Conservation (phyloP, 192 early-diverging fungal species). For the Gigaspora rosea region DNA sequence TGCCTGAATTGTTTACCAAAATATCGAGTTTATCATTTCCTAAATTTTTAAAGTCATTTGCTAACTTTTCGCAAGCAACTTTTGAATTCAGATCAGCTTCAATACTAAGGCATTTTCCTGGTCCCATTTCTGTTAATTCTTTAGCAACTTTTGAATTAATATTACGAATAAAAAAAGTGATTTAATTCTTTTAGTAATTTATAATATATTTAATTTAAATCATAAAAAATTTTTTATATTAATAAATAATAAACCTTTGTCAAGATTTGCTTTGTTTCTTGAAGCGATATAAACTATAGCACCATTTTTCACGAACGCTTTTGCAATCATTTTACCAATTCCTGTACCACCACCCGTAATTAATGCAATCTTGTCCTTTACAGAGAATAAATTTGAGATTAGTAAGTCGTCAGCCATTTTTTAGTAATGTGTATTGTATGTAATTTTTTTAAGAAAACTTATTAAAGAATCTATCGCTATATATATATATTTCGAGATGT, state of each 20-base stretch:
- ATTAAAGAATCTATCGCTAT: no score
- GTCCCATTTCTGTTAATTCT: constrained; percentile 63
- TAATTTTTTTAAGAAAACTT: no score
- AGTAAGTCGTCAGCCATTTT: neutral
- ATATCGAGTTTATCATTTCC: constrained; percentile 68
- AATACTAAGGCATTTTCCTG: constrained; percentile 67
- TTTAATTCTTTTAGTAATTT: no score
- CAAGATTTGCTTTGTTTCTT: neutral
- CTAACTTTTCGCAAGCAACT: constrained; percentile 36
- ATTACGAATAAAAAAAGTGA: neutral
- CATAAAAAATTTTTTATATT: neutral
- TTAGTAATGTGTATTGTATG: no score
- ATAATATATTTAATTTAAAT: no score
- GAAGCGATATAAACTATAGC: constrained; percentile 80
- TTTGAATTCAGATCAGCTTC: constrained; percentile 61
- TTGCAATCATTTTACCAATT: constrained; percentile 57
- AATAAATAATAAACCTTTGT: neutral
- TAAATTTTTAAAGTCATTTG: constrained; percentile 44
- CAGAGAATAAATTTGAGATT: constrained; percentile 51
- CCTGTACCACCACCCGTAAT: constrained; percentile 72
- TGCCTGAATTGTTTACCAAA: constrained; percentile 82
- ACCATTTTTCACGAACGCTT: constrained; percentile 72
- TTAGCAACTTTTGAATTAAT: constrained; percentile 48
- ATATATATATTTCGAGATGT: no score
- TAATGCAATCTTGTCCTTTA: constrained; percentile 78